Conservation (phyloP, 495 filamentous ascomycete species). For the Penicillium argentinense region DNA sequence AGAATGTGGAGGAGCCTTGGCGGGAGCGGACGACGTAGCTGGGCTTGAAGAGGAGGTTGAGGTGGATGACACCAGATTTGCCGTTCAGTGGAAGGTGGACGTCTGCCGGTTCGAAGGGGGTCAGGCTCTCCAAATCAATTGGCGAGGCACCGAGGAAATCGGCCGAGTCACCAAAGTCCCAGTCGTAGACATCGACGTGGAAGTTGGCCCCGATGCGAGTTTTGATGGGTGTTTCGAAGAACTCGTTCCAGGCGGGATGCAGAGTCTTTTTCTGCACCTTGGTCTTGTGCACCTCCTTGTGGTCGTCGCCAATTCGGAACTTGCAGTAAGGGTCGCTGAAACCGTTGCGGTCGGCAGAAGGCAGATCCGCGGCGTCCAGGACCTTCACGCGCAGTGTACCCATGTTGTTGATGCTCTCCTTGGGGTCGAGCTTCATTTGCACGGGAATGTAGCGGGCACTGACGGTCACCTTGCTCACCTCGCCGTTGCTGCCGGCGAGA, state of each 20-base stretch:
- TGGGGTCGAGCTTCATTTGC: slow-evolving; percentile 89
- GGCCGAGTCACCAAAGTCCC: slow-evolving; percentile 89
- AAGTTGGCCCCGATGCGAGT: slow-evolving; percentile 86
- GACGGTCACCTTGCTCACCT: slow-evolving; percentile 78
- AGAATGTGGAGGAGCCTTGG: slow-evolving; percentile 91
- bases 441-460: slow-evolving; percentile 92
- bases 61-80: slow-evolving; percentile 78
- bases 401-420: slow-evolving; percentile 98
- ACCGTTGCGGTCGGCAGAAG: slow-evolving; percentile 90
- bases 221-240: slow-evolving; percentile 79
- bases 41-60: slow-evolving; percentile 91
- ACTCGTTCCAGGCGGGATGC: slow-evolving; percentile 92
- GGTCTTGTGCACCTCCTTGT: slow-evolving; percentile 85
- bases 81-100: slow-evolving; percentile 77
- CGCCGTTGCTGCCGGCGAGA: slow-evolving; percentile 73
- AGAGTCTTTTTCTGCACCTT: slow-evolving; percentile 96
- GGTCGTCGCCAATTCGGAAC: slow-evolving; percentile 83
- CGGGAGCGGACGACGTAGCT: slow-evolving; percentile 85
- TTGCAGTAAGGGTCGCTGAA: slow-evolving; percentile 97
- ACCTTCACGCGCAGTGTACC: slow-evolving; percentile 87
- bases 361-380: slow-evolving; percentile 83
- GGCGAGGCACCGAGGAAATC: slow-evolving; percentile 76
- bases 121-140: slow-evolving; percentile 81
- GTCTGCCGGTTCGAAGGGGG: slow-evolving; percentile 77
- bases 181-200: slow-evolving; percentile 83